Percentiles rank a stretch among this genome's conserved stretches.
These are phyloP conservation scores for Trichosporon sp. DNA, from an alignment of 1,284 basidiomycete species.

Conservation along the genomic window DNA sequence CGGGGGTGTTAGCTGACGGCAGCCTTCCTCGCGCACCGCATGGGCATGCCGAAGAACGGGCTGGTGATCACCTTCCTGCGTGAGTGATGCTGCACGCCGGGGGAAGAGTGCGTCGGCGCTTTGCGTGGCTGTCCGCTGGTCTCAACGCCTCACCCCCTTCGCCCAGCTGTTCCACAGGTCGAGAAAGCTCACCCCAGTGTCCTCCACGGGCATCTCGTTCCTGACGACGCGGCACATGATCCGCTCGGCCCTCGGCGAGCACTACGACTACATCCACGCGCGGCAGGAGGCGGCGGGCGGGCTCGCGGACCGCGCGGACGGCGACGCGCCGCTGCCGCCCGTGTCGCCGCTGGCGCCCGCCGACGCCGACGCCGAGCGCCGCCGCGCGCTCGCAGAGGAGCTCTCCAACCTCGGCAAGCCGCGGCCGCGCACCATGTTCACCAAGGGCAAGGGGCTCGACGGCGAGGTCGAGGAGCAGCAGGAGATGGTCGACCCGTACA, in stretches of 20 bases:
- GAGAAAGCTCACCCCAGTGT: constrained; percentile 19
- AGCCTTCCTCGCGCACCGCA: constrained; percentile 13
- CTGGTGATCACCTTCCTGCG: constrained; percentile 30
- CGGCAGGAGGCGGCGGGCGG: constrained; percentile 3
- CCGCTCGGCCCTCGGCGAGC: constrained; percentile 18
- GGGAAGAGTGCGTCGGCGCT: too few species aligned
- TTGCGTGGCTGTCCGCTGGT: too few species aligned
- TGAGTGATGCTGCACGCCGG: constrained; percentile 13
- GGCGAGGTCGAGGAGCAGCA: constrained; percentile 34
- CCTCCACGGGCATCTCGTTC: constrained; percentile 29
- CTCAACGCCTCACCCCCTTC: too few species aligned
- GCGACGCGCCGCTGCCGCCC: neutral
- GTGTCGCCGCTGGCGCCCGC: neutral
- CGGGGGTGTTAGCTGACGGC: constrained; percentile 4
- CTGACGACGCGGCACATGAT: constrained; percentile 25
- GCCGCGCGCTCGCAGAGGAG: constrained; percentile 10
- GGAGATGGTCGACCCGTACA: constrained; percentile 38
- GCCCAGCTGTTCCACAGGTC: too few species aligned
- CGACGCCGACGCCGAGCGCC: neutral
- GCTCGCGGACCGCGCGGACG: neutral
- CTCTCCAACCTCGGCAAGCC: constrained; percentile 15
- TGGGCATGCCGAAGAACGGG: constrained; percentile 23
- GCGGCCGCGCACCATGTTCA: constrained; percentile 24
- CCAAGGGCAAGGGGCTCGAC: constrained; percentile 30
- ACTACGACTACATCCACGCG: neutral